Conservation (phyloP, 306 rosid genomes). For the Prunus armeniaca region DNA sequence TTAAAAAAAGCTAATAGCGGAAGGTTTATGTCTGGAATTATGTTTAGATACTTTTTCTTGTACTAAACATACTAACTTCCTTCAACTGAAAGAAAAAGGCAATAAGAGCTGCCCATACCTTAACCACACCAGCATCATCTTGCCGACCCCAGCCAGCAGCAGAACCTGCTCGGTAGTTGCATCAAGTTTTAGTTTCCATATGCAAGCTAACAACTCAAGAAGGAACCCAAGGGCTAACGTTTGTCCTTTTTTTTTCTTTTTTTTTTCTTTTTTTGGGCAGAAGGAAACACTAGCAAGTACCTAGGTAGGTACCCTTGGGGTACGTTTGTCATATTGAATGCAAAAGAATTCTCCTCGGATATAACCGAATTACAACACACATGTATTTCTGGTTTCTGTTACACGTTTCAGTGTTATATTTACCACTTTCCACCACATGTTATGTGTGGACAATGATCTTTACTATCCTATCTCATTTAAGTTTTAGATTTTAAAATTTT, state of each 20-base stretch:
- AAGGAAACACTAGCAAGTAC: no score
- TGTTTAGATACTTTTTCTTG: background rate
- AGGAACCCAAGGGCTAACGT: background rate
- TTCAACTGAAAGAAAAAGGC: slow-evolving; percentile 8
- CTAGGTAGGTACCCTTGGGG: no score
- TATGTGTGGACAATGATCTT: background rate
- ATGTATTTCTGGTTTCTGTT: background rate
- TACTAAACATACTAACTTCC: background rate
- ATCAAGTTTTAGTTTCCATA: slow-evolving; percentile 6
- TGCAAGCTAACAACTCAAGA: slow-evolving; percentile 3
- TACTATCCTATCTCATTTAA: background rate
- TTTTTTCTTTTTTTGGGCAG: no score
- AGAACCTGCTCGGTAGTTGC: slow-evolving; percentile 58
- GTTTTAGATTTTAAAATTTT: background rate
- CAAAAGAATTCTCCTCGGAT: background rate
- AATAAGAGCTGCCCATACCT: slow-evolving; percentile 50
- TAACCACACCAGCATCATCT: slow-evolving; percentile 96
- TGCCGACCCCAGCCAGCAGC: slow-evolving; percentile 96
- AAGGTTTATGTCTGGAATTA: background rate
- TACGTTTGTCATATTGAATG: background rate
- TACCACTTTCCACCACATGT: background rate
- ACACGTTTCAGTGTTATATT: background rate
- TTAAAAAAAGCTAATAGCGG: background rate
- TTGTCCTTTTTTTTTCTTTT: no score
- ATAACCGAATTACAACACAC: background rate